phyloP scores from a whole-genome alignment of 345 rosid species.

The Acer yangbiense region DNA sequence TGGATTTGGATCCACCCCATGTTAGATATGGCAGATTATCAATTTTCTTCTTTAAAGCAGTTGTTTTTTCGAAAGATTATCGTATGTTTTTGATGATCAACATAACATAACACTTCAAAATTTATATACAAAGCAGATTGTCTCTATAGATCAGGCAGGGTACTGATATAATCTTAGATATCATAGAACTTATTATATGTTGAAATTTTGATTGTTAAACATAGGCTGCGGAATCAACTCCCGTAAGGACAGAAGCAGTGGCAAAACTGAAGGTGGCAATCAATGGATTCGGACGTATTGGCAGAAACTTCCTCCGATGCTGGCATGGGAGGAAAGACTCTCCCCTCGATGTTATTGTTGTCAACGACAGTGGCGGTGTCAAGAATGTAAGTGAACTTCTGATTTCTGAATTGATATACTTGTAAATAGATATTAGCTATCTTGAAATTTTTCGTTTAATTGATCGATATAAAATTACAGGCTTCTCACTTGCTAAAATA shows the following conservation, averaged over 20 bases:
- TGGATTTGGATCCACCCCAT: neutral
- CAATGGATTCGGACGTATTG: constrained; percentile 97
- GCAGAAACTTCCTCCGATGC: constrained; percentile 96
- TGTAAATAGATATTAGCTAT: neutral
- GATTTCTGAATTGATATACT: neutral
- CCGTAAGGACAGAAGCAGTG: constrained; percentile 63
- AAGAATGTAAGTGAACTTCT: constrained; percentile 63
- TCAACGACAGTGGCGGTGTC: constrained; percentile 99
- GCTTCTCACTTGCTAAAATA: constrained; percentile 97
- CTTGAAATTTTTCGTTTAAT: neutral
- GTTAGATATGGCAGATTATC: neutral
- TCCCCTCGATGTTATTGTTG: constrained; percentile 86
- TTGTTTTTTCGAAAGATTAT: neutral
- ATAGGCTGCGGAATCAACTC: constrained; percentile 51
- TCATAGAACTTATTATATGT: neutral
- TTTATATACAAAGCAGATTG: neutral
- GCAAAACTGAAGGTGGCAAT: constrained; percentile 96
- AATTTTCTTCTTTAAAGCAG: neutral
- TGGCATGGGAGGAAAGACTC: constrained; percentile 97
- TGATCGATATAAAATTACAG: constrained; percentile 35
- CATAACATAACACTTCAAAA: no score
- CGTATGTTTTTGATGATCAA: neutral
- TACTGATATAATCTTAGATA: neutral
- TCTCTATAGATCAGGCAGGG: neutral
- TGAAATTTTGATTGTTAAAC: constrained; percentile 1